Evolutionary conservation across 441 rosid species (phyloP), one percentile per base, ranked within the genome.

Genomic region (Dalechampia spathulata): DNA sequence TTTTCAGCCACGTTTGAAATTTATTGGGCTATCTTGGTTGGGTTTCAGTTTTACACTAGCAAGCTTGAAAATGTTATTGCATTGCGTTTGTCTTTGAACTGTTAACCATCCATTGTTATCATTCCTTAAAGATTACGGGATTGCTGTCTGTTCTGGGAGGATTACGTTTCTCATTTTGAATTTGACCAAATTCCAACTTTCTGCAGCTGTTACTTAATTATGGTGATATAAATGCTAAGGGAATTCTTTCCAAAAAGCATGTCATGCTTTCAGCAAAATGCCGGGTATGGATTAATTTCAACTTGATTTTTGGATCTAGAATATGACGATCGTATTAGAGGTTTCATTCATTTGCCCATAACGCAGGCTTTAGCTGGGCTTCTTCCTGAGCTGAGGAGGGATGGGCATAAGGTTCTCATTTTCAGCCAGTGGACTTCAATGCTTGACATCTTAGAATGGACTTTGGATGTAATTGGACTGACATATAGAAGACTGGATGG

Each of bases 351-450:
- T 60, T 37, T 42, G 17, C 55, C 19, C 44, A 30, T 63, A 28
- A 57, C 67, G 46, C 82, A 93, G 99, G 78, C 72, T 57, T 72
- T 90, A 67, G 87, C 85, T 45, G 87, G 87, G 64, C 87, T 89
- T 73, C 92, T 93, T 52, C 97, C 99, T 60, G 62, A 75, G 25
- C 78, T 85, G 52, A 70, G 74, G 63, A 72, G 64, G 63, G 79
- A 65, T 2, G 93, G 99, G 37, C 89, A 90, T 60, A 90, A 90
- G 6, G 97, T 82, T 64, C 68, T 90, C 61, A 85, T 90, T 71
- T 90, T 90, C 62, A 93, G 96, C 75, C 97, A 90, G 67, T 93
- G 99, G 93, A 93, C 97, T n/a, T 87, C 93, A 11, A 87, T 93
- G 96, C 86, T 90, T 55, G 97, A 93, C 81, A 85, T 93, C 68